Conservation (phyloP, 768 basidiomycete species). For the Gautieria morchelliformis region DNA sequence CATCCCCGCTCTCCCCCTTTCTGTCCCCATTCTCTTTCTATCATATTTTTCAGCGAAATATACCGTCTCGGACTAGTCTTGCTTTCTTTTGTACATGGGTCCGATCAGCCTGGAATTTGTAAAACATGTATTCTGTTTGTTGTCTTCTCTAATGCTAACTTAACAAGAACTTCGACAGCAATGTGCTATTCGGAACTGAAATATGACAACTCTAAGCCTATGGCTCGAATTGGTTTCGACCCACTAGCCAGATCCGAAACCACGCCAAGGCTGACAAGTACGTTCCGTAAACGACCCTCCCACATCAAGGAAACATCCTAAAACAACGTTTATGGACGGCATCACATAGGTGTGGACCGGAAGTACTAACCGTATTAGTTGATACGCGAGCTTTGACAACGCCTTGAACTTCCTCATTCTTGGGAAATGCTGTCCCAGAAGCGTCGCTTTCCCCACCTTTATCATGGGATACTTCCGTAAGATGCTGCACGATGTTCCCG, state of each 20-base stretch:
- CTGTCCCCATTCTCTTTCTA: background rate
- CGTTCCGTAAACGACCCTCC: slow-evolving; percentile 86
- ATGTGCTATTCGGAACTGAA: slow-evolving; percentile 53
- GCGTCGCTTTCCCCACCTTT: background rate
- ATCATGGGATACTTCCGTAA: background rate
- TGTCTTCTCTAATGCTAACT: background rate
- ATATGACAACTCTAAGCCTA: slow-evolving; percentile 91
- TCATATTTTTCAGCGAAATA: background rate
- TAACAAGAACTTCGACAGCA: background rate
- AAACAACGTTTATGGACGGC: background rate
- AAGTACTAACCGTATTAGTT: slow-evolving; percentile 66
- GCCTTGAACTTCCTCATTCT: slow-evolving; percentile 45
- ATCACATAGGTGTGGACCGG: background rate
- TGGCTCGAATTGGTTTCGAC: slow-evolving; percentile 76
- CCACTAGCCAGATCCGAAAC: slow-evolving; percentile 84
- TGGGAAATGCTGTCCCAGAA: background rate
- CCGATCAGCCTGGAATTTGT: background rate
- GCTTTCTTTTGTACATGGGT: background rate
- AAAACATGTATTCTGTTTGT: background rate
- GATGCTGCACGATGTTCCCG: slow-evolving; percentile 10
- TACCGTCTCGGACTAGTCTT: background rate
- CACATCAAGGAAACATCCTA: slow-evolving; percentile 88
- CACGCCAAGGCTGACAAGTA: slow-evolving; percentile 83
- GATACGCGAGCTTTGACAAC: slow-evolving; percentile 87
- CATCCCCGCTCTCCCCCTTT: no score